Conservation (phyloP, 1,139 yeast species). For the Magnusiomyces tetraspermus region DNA sequence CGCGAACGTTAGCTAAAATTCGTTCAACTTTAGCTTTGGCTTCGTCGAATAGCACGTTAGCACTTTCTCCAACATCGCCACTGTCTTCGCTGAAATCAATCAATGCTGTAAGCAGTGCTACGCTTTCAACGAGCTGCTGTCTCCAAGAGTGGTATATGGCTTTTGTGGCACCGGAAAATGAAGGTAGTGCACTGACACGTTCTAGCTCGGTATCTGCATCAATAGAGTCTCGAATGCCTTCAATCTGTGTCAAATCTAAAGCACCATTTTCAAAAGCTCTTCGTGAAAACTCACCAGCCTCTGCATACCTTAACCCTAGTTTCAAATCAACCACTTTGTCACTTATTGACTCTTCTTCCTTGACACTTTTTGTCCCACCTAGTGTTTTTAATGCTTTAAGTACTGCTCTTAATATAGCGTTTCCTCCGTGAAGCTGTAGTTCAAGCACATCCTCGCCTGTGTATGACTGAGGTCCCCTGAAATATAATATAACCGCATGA, state of each 20-base stretch:
- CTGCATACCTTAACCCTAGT: constrained; percentile 59
- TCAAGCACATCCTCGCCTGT: constrained; percentile 91
- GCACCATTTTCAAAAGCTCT: constrained; percentile 72
- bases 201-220: constrained; percentile 94
- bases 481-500: constrained; percentile 62
- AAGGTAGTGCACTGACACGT: constrained; percentile 60
- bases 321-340: constrained; percentile 10
- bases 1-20: constrained; percentile 39
- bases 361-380: constrained; percentile 31
- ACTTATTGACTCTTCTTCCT: constrained; percentile 14
- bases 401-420: constrained; percentile 68
- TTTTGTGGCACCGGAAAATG: constrained; percentile 62
- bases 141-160: constrained; percentile 58
- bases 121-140: constrained; percentile 47
- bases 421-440: constrained; percentile 87
- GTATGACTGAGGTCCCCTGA: constrained; percentile 69
- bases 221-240: constrained; percentile 79
- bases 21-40: constrained; percentile 40
- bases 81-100: constrained; percentile 91
- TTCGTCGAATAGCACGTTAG: constrained; percentile 35
- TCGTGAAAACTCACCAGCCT: constrained; percentile 83
- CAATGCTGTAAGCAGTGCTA: constrained; percentile 74
- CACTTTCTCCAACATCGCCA: constrained; percentile 51
- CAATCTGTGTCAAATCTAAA: constrained; percentile 69
- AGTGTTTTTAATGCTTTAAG: constrained; percentile 37